Evolutionary conservation across 768 basidiomycete genomes (phyloP), one percentile per base, ranked within the genome.

Genomic region (Collybiopsis confluens): DNA sequence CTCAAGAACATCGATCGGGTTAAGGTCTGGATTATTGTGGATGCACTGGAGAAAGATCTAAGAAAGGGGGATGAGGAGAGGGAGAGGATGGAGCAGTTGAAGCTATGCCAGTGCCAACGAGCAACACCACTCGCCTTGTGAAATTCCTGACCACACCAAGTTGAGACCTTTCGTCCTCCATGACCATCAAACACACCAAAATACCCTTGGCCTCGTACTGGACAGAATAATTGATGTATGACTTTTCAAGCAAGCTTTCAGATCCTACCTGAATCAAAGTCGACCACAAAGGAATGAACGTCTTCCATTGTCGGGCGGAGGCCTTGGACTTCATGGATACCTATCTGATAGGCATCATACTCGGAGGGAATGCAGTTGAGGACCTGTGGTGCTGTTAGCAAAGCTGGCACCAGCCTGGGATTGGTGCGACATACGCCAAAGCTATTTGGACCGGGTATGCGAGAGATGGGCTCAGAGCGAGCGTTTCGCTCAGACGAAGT

Each of bases 1-100:
- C 66, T 98, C 98, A 56, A 98, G 81, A 55, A 94, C 66, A 61
- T 96, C 94, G 2, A 94, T 94, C 51, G 98, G 81, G 24, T 80
- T 73, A 11, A 75, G 64, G 9, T 73, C 67, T 13, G 84, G 78
- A 38, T 79, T 73, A n/a, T 75, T 72, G 55, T 81, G 83, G 58
- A 52, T 80, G 79, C 83, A 82, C 57, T 44, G 52, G 37, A 51
- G 46, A 54, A 35, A 53, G 43, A 44, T 43, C 52, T 53, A 23
- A 3, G 18, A 28, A 45, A 15, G 15, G n/a, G n/a, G n/a, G n/a
- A 10, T 37, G 10, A 37, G 36, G 10, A 37, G 10, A n/a, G n/a
- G n/a, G n/a, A 37, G 10, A 10, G 10, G 10, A 37, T 37, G 10
- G n/a, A 37, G n/a, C 10, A 37, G 36, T n/a, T 10, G 49, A 41